Evolutionary conservation across 257 asterid species (phyloP).

Genomic region (Capsicum rhomboideum): DNA sequence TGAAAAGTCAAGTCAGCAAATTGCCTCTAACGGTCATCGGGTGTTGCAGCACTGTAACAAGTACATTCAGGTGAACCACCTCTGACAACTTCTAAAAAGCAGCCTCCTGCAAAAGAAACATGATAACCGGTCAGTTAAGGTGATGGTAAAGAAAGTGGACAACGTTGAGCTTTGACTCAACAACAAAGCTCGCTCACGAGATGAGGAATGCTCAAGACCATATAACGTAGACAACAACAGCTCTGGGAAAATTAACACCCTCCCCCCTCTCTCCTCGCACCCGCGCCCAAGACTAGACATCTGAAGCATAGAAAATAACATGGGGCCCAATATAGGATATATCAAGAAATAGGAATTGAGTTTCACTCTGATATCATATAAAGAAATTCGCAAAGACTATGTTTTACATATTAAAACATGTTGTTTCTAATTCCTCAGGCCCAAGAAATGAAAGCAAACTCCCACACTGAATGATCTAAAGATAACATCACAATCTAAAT

Average conservation of each 20-base stretch:
- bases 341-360: neutral
- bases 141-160: neutral
- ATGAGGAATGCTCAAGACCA: neutral
- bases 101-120: constrained; percentile 15
- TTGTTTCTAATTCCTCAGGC: neutral
- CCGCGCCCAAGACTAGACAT: neutral
- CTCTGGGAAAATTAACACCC: neutral
- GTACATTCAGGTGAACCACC: constrained; percentile 22
- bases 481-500: neutral
- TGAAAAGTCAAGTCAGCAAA: constrained; percentile 13
- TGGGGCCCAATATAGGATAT: neutral
- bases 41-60: constrained; percentile 22
- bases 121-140: neutral
- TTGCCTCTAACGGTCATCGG: constrained; percentile 9
- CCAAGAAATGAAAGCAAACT: neutral
- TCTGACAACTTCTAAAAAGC: constrained; percentile 2
- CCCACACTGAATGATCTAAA: neutral
- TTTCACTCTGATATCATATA: neutral
- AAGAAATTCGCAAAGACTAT: neutral
- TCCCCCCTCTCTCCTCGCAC: neutral
- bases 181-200: neutral
- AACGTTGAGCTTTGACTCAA: neutral
- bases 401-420: neutral
- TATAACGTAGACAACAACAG: neutral
- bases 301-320: neutral